Percentiles rank a stretch among this genome's conserved stretches.
These are phyloP conservation scores for Aristolochia contorta DNA, from an alignment of 164 flowering plant species.

Conservation along the genomic window DNA sequence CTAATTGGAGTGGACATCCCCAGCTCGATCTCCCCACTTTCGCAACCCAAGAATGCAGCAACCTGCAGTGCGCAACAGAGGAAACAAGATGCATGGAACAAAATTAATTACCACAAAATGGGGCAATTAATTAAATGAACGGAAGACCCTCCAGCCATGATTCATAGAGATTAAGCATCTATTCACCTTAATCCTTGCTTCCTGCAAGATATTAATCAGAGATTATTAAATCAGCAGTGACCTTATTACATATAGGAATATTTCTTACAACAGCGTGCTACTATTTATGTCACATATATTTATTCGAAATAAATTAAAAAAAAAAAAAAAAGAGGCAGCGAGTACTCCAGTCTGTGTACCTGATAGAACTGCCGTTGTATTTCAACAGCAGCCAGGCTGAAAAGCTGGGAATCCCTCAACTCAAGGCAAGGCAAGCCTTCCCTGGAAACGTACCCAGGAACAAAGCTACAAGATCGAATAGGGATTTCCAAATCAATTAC, in stretches of 20 bases:
- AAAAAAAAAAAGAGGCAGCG: too few species aligned
- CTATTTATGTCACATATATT: too few species aligned
- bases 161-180: too few species aligned
- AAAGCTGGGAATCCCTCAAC: slow-evolving; percentile 33
- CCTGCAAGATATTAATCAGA: slow-evolving; percentile 32
- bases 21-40: slow-evolving; percentile 65
- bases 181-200: slow-evolving; percentile 65
- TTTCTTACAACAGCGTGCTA: too few species aligned
- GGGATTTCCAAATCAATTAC: too few species aligned
- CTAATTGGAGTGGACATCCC: slow-evolving; percentile 36
- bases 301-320: too few species aligned
- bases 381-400: slow-evolving; percentile 22
- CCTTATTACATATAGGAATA: neutral
- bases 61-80: slow-evolving; percentile 20
- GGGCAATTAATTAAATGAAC: too few species aligned
- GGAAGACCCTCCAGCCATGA: neutral
- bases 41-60: slow-evolving; percentile 59
- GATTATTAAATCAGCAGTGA: slow-evolving; percentile 3
- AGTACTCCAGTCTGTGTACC: slow-evolving; percentile 23
- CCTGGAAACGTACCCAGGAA: slow-evolving; percentile 67
- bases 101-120: neutral
- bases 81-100: neutral
- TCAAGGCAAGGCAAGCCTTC: slow-evolving; percentile 42
- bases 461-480: slow-evolving; percentile 21
- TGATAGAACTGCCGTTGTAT: slow-evolving; percentile 59